A percentile compares a stretch with the other conserved stretches of the same genome.
Evolutionary conservation across 345 rosid genomes (phyloP).

Genomic region (Excoecaria cochinchinensis): DNA sequence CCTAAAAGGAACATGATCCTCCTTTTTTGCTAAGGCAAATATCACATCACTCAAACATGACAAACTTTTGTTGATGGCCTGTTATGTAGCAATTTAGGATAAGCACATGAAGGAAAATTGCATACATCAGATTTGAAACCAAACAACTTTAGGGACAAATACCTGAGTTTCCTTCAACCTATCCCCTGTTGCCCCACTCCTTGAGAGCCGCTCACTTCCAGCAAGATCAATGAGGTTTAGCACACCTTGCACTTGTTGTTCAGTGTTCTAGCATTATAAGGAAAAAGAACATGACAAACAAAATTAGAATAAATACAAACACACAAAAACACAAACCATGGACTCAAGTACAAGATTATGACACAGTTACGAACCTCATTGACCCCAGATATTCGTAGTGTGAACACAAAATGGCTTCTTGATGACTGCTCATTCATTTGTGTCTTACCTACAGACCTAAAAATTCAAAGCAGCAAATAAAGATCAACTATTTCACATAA

Average conservation of each 20-base stretch:
- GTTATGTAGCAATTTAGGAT: slow-evolving; percentile 18
- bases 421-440: slow-evolving; percentile 60
- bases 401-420: slow-evolving; percentile 59
- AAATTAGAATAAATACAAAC: too few relatives aligned
- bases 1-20: slow-evolving; percentile 90
- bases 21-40: slow-evolving; percentile 89
- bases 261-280: slow-evolving; percentile 2
- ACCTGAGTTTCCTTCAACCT: slow-evolving; percentile 97
- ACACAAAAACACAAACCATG: neutral
- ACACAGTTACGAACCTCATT: slow-evolving; percentile 56
- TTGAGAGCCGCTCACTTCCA: slow-evolving; percentile 92
- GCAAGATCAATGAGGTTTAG: slow-evolving; percentile 90
- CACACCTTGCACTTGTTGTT: slow-evolving; percentile 93
- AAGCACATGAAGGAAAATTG: neutral
- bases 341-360: neutral
- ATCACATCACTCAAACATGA: slow-evolving; percentile 84
- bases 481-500: neutral
- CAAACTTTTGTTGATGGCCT: slow-evolving; percentile 94
- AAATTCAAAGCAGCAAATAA: neutral
- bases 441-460: slow-evolving; percentile 87
- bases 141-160: neutral
- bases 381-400: slow-evolving; percentile 73
- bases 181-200: slow-evolving; percentile 90
- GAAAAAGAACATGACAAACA: too few relatives aligned
- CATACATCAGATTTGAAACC: neutral